These are phyloP conservation scores for Begonia masoniana DNA, from an alignment of 306 rosid genomes.

Conservation along the genomic window DNA sequence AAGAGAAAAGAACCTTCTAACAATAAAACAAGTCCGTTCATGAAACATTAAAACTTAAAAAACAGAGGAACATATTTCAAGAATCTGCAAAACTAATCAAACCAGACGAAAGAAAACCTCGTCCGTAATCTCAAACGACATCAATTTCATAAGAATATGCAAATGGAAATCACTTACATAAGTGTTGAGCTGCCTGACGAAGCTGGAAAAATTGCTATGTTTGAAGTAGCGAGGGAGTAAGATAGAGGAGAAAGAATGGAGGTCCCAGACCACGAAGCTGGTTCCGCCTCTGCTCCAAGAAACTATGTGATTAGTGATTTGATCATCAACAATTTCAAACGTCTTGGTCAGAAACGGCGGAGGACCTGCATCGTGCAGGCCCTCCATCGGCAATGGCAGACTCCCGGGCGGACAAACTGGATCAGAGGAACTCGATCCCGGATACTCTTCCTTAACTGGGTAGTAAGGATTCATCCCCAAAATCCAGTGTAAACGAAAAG, in stretches of 20 bases:
- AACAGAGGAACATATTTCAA: too few species aligned
- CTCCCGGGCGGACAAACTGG: slow-evolving; percentile 13
- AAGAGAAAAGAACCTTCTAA: too few species aligned
- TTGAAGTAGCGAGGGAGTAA: slow-evolving; percentile 71
- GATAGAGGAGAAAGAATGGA: slow-evolving; percentile 39
- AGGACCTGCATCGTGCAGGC: slow-evolving; percentile 71
- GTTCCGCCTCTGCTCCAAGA: slow-evolving; percentile 71
- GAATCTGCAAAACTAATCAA: too few species aligned
- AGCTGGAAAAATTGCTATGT: slow-evolving; percentile 86
- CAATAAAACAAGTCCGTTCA: too few species aligned
- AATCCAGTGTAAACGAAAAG: not conserved
- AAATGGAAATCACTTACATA: slow-evolving; percentile 38
- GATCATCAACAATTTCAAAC: slow-evolving; percentile 72
- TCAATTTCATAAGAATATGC: not conserved
- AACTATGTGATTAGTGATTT: slow-evolving; percentile 34
- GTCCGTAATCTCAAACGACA: too few species aligned
- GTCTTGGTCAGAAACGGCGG: slow-evolving; percentile 91
- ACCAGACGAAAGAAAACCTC: too few species aligned
- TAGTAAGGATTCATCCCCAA: slow-evolving; percentile 35
- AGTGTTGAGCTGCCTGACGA: slow-evolving; percentile 86
- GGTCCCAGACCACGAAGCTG: slow-evolving; percentile 82
- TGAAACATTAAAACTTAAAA: too few species aligned
- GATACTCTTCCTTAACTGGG: slow-evolving; percentile 45
- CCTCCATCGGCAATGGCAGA: slow-evolving; percentile 69
- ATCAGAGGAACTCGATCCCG: slow-evolving; percentile 22